Conservation (phyloP, 495 filamentous ascomycete genomes). For the Eremomyces bilateralis region DNA sequence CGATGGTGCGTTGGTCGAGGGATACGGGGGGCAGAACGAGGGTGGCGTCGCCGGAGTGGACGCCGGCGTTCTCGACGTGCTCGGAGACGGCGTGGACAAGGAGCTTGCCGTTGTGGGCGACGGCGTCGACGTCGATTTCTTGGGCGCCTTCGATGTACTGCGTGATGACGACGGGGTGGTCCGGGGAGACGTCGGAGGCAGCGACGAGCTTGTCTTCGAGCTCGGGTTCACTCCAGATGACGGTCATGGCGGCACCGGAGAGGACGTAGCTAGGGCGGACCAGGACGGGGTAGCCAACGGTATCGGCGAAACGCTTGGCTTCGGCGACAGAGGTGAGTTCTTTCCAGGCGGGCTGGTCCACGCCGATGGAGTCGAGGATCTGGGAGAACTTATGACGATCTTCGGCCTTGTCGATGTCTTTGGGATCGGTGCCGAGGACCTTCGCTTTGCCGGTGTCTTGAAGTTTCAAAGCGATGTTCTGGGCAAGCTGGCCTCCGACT, state of each 20-base stretch:
- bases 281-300: conserved; percentile 77
- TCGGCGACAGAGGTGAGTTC: conserved; percentile 81
- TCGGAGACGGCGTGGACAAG: conserved; percentile 87
- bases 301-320: conserved; percentile 61
- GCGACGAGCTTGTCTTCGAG: conserved; percentile 74
- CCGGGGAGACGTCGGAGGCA: conserved; percentile 75
- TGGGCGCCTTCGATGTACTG: conserved; percentile 95
- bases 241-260: conserved; percentile 94
- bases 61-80: conserved; percentile 89
- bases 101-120: conserved; percentile 68
- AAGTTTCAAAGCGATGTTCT: conserved; percentile 91
- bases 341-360: conserved; percentile 96
- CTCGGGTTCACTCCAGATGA: conserved; percentile 73
- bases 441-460: conserved; percentile 78
- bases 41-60: conserved; percentile 86
- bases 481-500: conserved; percentile 86
- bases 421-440: conserved; percentile 74
- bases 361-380: conserved; percentile 86
- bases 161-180: conserved; percentile 94
- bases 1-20: conserved; percentile 53
- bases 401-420: conserved; percentile 92
- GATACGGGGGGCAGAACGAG: conserved; percentile 74
- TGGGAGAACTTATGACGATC: conserved; percentile 96
- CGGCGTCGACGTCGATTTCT: conserved; percentile 95
- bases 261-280: conserved; percentile 91